Evolutionary conservation across 768 basidiomycete species (phyloP), one percentile per base, ranked within the genome.

Genomic region (Gyrodon lividus): DNA sequence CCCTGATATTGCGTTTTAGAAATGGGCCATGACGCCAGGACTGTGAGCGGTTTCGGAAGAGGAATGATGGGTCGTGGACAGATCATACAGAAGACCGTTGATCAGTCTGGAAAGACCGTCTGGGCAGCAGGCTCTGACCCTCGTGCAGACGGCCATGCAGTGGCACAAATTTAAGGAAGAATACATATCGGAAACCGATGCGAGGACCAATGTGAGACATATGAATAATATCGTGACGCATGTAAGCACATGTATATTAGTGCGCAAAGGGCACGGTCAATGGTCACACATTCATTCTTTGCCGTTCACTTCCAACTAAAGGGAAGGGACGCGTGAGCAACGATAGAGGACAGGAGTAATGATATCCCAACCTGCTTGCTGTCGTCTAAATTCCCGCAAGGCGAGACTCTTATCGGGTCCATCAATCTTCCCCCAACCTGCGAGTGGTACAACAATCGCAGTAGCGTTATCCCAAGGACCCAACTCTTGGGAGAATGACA

Each of bases 71-170:
- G 92, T 20, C 80, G 91, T 2, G 92, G 92, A 5, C 92, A 98
- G 72, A 74, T 98, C 50, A 97, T 98, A 57, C 93, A 96, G 70
- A 87, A 80, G 66, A 67, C 90, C 17, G 72, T 77, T 6, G 80
- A 86, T 64, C 71, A 70, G 42, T 81, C 83, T 24, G 89, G 91
- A 13, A 74, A 71, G 65, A 72, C 78, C n/a, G 87, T 95, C 5
- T 98, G 97, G 97, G 94, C 90, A 1, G 96, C 91, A 20, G 96
- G 95, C 6, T 92, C 89, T 4, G 97, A 99, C 68, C 82, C 81
- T 50, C 81, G 94, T 31, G 89, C 80, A 16, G 94, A 96, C 67
- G 94, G 94, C 13, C 88, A 92, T 62, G 95, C 92, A 31, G 82
- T 80, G 17, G 82, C 86, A 16, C 92, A 97, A 64, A 92, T 95